These are phyloP conservation scores for Fusarium sororula DNA, from an alignment of 2,329 filamentous ascomycete species.

Conservation along the genomic window DNA sequence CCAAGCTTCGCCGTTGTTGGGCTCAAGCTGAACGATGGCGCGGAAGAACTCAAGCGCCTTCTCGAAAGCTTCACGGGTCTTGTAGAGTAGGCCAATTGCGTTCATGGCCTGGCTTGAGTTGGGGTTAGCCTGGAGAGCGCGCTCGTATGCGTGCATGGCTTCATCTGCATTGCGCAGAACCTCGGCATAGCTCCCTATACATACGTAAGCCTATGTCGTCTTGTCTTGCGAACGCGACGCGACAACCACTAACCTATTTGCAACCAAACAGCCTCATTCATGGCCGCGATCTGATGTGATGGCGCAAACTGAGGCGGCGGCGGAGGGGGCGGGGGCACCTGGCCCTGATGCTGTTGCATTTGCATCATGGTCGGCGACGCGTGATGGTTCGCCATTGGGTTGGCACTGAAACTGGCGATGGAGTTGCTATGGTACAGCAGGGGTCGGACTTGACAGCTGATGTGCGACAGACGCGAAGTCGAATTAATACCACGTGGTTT, in stretches of 20 bases:
- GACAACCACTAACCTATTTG: slow-evolving; percentile 79
- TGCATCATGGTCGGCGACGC: slow-evolving; percentile 83
- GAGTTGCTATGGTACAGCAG: slow-evolving; percentile 26
- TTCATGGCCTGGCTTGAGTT: slow-evolving; percentile 94
- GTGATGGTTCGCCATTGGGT: slow-evolving; percentile 78
- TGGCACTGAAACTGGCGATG: slow-evolving; percentile 20
- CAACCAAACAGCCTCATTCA: slow-evolving; percentile 92
- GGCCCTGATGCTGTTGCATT: slow-evolving; percentile 69
- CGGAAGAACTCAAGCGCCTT: slow-evolving; percentile 94
- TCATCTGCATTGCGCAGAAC: slow-evolving; percentile 88
- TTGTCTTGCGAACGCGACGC: slow-evolving; percentile 17
- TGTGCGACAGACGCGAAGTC: slow-evolving; percentile 26
- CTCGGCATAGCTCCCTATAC: slow-evolving; percentile 82
- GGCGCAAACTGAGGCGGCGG: slow-evolving; percentile 61
- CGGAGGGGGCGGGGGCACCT: slow-evolving; percentile 64
- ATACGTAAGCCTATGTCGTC: slow-evolving; percentile 33
- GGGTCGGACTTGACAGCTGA: slow-evolving; percentile 2
- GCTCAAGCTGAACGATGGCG: slow-evolving; percentile 89
- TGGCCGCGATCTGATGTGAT: slow-evolving; percentile 76
- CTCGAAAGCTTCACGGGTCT: slow-evolving; percentile 91
- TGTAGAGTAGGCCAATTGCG: slow-evolving; percentile 88
- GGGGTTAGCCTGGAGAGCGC: slow-evolving; percentile 85
- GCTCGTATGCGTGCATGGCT: slow-evolving; percentile 89
- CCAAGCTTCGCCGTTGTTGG: slow-evolving; percentile 93
- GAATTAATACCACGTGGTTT: slow-evolving; percentile 5